Conservation (phyloP, 805 yeast species). For the Candida yuanshanica region DNA sequence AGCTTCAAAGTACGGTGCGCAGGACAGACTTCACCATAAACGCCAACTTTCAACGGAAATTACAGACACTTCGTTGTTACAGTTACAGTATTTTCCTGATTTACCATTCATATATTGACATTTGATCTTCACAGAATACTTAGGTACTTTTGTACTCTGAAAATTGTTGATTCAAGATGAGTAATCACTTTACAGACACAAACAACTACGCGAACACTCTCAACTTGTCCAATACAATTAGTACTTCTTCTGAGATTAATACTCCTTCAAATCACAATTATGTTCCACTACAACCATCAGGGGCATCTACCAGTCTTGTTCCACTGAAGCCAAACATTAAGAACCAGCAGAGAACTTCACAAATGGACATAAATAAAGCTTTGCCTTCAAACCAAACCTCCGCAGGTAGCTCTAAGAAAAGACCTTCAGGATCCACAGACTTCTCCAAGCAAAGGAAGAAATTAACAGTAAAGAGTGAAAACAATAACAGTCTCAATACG, state of each 20-base stretch:
- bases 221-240: conserved; percentile 7
- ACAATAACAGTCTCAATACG: conserved; percentile 5
- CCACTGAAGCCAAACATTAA: conserved; percentile 1
- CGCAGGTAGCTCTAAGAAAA: not conserved
- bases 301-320: not conserved
- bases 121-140: no score
- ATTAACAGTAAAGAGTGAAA: not conserved
- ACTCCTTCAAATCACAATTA: not conserved
- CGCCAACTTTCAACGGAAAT: no score
- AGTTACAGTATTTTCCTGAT: no score
- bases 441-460: conserved; percentile 1
- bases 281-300: conserved; percentile 1
- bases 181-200: conserved; percentile 26
- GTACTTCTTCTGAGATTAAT: conserved; percentile 1
- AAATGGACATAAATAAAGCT: no score
- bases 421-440: not conserved
- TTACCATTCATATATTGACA: no score
- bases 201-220: conserved; percentile 21
- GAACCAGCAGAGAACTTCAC: not conserved
- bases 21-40: no score
- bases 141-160: no score
- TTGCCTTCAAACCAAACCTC: not conserved
- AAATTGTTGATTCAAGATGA: conserved; percentile 14
- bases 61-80: no score
- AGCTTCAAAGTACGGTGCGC: no score